Evolutionary conservation across 306 rosid genomes (phyloP), one percentile per base, ranked within the genome.

Genomic region (Alnus rubra): DNA sequence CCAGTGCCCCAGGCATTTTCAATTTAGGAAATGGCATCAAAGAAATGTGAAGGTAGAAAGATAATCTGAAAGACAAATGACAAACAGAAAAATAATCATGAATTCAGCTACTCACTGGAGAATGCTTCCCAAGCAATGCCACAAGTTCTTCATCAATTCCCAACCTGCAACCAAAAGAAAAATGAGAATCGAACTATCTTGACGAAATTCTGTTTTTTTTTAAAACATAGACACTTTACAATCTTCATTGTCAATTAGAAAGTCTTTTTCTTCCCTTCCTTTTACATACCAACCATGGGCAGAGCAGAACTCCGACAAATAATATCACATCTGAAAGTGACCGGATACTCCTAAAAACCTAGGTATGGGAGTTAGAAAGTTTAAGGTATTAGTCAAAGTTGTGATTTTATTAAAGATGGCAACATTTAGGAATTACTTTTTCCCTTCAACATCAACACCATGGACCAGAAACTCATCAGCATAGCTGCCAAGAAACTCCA

Each of bases 141-240:
- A 94, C 98, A 63, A 94, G 97, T 87, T 91, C 97, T 88, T 94
- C 98, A 80, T 92, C 98, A 54, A 95, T 95, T 63, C 98, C 98
- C 78, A 95, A 84, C 89, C 97, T 94, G 80, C 70, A n/a, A 56
- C 76, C 23, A 77, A 74, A 56, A 48, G 87, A 76, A 47, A 79
- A 75, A 78, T 56, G 50, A 87, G 50, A 47, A 77, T 76, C 69
- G 82, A 30, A 31, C 39, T 15, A 63, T 14, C 14, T 33, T 31
- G n/a, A 31, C 7, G 19, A 60, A 28, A 10, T 19, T 4, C 19
- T 58, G 12, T 23, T 23, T n/a, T n/a, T n/a, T n/a, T n/a, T n/a
- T 15, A 33, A 63, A 42, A 7, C 45, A 42, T 42, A 42, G 45
- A 42, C 45, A 42, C 45, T 42, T 42, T 42, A 42, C 45, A 42